These are phyloP conservation scores for Sporothrix curviconia DNA, from an alignment of 2,329 filamentous ascomycete species.

Conservation along the genomic window DNA sequence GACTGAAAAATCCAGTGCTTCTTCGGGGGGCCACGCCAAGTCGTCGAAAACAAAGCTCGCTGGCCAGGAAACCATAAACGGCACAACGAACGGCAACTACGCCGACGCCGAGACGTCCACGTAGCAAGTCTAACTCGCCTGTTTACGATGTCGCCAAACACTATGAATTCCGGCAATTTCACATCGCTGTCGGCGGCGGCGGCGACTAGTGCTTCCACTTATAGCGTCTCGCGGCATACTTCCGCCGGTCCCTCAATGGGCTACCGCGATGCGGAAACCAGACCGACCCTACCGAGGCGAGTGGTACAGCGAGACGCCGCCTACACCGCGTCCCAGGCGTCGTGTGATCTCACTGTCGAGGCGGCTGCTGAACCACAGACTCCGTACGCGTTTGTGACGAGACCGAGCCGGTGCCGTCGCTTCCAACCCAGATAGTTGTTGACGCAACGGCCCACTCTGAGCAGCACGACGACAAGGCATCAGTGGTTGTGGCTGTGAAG, in stretches of 20 bases:
- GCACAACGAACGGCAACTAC: constrained; percentile 37
- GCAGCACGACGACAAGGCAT: background rate
- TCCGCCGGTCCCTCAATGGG: constrained; percentile 34
- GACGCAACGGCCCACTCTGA: background rate
- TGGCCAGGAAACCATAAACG: constrained; percentile 21
- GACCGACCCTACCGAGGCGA: constrained; percentile 48
- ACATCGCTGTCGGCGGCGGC: constrained; percentile 22
- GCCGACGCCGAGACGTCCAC: constrained; percentile 47
- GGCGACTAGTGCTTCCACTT: constrained; percentile 25
- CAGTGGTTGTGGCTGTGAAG: background rate
- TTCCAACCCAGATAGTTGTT: background rate
- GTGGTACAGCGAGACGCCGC: constrained; percentile 41
- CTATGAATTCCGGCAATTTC: constrained; percentile 18
- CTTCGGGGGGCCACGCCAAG: constrained; percentile 13
- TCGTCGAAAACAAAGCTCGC: constrained; percentile 25
- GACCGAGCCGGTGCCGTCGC: background rate
- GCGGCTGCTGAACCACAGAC: constrained; percentile 44
- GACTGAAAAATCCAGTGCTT: constrained; percentile 9
- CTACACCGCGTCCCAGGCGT: constrained; percentile 36
- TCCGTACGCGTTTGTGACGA: constrained; percentile 35
- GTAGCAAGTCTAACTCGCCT: constrained; percentile 49
- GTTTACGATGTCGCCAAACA: constrained; percentile 33
- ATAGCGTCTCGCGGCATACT: constrained; percentile 30
- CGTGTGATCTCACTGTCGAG: constrained; percentile 48
- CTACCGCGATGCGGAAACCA: constrained; percentile 49